Conservation (phyloP, 2,329 filamentous ascomycete species). For the Pezicula neosporulosa region DNA sequence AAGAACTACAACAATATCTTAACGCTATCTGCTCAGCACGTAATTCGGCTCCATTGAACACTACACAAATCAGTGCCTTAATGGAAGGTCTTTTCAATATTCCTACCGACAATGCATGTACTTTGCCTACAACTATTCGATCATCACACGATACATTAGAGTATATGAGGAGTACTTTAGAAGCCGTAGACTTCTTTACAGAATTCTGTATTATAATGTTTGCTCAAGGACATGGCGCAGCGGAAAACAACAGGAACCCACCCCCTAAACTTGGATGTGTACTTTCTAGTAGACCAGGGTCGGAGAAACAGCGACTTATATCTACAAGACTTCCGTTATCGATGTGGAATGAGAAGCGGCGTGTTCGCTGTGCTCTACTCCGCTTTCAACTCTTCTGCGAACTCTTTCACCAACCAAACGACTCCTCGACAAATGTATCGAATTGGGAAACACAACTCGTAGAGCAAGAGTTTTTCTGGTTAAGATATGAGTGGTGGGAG, state of each 20-base stretch:
- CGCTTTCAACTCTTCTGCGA: constrained; percentile 8
- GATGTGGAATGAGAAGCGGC: constrained; percentile 7
- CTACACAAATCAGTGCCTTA: too few species aligned
- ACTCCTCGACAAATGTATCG: not conserved
- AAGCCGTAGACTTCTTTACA: not conserved
- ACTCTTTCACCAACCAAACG: constrained; percentile 6
- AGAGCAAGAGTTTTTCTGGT: constrained; percentile 8
- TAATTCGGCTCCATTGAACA: too few species aligned
- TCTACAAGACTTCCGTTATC: constrained; percentile 2
- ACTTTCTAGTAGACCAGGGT: too few species aligned
- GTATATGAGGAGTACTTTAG: not conserved
- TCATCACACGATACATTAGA: too few species aligned
- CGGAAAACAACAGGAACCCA: not conserved
- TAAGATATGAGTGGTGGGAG: constrained; percentile 7
- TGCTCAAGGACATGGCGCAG: not conserved
- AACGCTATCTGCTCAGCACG: too few species aligned
- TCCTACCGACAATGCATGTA: too few species aligned
- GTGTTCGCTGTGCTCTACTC: constrained; percentile 7
- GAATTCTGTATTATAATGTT: not conserved
- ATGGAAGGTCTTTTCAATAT: too few species aligned
- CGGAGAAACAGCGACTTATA: not conserved
- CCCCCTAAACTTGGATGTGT: not conserved
- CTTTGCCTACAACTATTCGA: too few species aligned
- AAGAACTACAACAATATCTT: too few species aligned
- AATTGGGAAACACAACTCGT: constrained; percentile 1